Base-by-base conservation (phyloP, 176 grass and related monocot species). In the Tillandsia fasciculata region DNA sequence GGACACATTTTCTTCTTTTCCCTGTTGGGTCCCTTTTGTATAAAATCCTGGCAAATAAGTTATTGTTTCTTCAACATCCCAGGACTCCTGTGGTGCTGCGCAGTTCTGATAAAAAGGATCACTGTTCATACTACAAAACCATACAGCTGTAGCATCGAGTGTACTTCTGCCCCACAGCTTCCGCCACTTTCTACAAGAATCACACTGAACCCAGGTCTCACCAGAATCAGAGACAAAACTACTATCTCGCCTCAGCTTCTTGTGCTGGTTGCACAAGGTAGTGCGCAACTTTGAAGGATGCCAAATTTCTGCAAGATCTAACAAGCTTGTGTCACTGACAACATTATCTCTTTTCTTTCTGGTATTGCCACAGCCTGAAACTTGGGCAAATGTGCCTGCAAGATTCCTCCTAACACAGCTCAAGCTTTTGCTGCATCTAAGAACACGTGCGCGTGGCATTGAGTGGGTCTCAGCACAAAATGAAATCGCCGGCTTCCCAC, bases 41-140 rank as follows among this genome's bases (percentile, higher is more conserved):
- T 83, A 93, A 83, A 99, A 99, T 69, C 94, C 89, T 50, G 89
- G 94, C 74, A 99, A 87, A 79, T 84, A 64, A 64, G 89, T 93
- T 64, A 90, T 87, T 72, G 67, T 85, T 63, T 3, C 69, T 72
- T 90, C 80, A 4, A 66, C 58, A 74, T 93, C 84, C 84, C 84
- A 93, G 53, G 80, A 59, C 64, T 99, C 89, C 68, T 93, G 74
- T 49, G 86, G 78, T 58, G 63, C 75, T 49, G 64, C 56, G 80
- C 94, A 99, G 72, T 70, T 90, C 75, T 87, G 84, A 65, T 63
- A 66, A 70, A 74, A 56, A 61, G 72, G 72, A 72, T 93, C 89
- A 71, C 47, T 66, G 82, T 99, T 97, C 94, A 99, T 99, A 84
- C 71, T 88, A 68, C 94, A 93, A 79, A 99, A 99, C 94, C 94